Evolutionary conservation across 441 rosid species (phyloP), one percentile per base, ranked within the genome.

Genomic region (Codiaeum variegatum): DNA sequence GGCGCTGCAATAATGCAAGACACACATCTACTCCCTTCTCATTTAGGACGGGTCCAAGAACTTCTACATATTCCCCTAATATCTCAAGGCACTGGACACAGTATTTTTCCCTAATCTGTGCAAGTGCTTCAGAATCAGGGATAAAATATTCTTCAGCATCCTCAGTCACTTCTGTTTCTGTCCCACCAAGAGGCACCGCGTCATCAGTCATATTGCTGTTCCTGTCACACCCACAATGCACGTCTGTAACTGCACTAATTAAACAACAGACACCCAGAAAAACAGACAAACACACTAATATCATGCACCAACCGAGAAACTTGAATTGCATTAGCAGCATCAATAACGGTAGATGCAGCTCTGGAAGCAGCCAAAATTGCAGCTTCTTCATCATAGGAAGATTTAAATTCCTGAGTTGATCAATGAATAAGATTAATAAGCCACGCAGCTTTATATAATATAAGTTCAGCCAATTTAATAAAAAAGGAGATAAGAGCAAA

Each of bases 1-100:
- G 82, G 67, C 86, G 84, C 67, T 91, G 97, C 80, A 96, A 83
- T 73, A 96, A 76, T 59, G 88, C 79, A 72, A 93, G 88, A 84
- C 97, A 93, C 38, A 93, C 98, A 77, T 96, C 98, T 61, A 91
- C 99, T 67, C 99, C 99, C 83, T 88, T 96, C 74, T 96, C 99
- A 78, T 87, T 92, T 77, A 96, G 84, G 74, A 96, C 98, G 79
- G 99, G 99, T 66, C 97, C 98, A 55, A 93, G 94, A 72, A 91
- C 97, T 83, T 93, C 98, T 24, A 93, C 96, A 83, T 96, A 93
- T 78, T 93, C 97, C 62, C 98, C 99, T 74, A 96, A 85, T 66
- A 79, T 80, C 80, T 89, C 97, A 72, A 96, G 97, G 85, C 97
- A 91, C 82, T 86, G 98, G 67, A 93, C 87, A 86, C 98, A 91